Base-by-base conservation (phyloP, 2,329 filamentous ascomycete species). In the Paraphoma chrysanthemicola region DNA sequence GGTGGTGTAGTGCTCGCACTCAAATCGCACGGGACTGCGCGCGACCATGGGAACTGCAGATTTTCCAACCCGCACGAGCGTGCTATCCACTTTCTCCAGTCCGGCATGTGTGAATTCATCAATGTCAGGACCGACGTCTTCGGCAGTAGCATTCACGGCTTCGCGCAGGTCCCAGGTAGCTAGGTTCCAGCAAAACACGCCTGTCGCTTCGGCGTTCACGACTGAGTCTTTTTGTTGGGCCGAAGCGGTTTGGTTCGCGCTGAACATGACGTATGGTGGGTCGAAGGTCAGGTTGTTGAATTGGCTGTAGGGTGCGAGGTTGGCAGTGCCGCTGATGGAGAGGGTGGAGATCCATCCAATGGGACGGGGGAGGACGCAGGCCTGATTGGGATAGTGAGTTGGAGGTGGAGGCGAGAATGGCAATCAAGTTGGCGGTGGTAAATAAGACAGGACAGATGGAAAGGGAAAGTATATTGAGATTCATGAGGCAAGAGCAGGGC, bases 281-380 rank as follows among this genome's bases (percentile, higher is more conserved):
- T 87, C 84, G 72, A 86, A 88, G 31, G 83, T 86, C 0, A 88
- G 79, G 61, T 88, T 88, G 71, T 84, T 86, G 79, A 88, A 88
- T 72, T 88, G 86, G 0, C 77, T 82, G 73, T 85, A 88, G 0
- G 86, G 86, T 0, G 85, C 86, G 2, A 88, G 80, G 62, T 88
- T 88, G 67, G 83, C 77, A 47, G 74, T 67, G 56, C 81, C 81
- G 6, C 70, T 61, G 14, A 67, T 64, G n/a, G 80, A 82, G 56
- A 81, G 77, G 0, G 85, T 86, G 18, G 81, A 85, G 65, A 88
- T 87, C 85, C 86, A 88, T 60, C 86, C 86, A 49, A 88, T 88
- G 18, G 86, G 85, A 14, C 86, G 81, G 14, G 86, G 86, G 42
- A 87, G 77, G 2, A 88, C 85, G 70, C 85, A 88, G 33, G 80